phyloP scores from a whole-genome alignment of 176 grass and related monocot species.

The Tuctoria greenei region DNA sequence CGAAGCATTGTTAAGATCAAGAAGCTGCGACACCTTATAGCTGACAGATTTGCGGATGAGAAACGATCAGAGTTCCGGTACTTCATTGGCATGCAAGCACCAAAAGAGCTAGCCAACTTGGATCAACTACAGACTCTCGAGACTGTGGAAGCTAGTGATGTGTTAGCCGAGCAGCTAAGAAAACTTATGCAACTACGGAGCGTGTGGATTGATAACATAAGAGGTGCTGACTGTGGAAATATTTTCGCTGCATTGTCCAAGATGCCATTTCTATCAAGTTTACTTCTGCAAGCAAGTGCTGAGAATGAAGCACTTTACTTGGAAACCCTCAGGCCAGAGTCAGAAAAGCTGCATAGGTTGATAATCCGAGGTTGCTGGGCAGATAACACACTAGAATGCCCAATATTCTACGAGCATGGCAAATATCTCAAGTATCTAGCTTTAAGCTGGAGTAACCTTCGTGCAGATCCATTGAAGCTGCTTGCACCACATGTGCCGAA shows the following conservation, averaged over 20 bases:
- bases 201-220: constrained; percentile 21
- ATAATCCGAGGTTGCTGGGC: constrained; percentile 29
- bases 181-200: constrained; percentile 7
- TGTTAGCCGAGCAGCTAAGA: not conserved
- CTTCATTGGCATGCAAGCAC: not conserved
- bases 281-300: constrained; percentile 32
- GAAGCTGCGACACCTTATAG: too few relatives aligned
- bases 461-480: constrained; percentile 27
- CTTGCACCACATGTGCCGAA: constrained; percentile 5
- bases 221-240: not conserved
- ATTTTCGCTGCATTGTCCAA: constrained; percentile 4
- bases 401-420: not conserved
- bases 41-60: not conserved
- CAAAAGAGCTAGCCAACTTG: not conserved
- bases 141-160: not conserved
- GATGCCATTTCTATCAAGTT: constrained; percentile 9
- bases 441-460: constrained; percentile 8
- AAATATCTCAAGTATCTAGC: constrained; percentile 29
- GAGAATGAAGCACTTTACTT: constrained; percentile 14
- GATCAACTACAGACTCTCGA: constrained; percentile 26
- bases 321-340: not conserved
- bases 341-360: not conserved
- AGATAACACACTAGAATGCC: not conserved
- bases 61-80: not conserved
- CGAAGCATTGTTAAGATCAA: too few relatives aligned